Conservation (phyloP, 2,329 filamentous ascomycete species). For the Aureobasidium uvarum region DNA sequence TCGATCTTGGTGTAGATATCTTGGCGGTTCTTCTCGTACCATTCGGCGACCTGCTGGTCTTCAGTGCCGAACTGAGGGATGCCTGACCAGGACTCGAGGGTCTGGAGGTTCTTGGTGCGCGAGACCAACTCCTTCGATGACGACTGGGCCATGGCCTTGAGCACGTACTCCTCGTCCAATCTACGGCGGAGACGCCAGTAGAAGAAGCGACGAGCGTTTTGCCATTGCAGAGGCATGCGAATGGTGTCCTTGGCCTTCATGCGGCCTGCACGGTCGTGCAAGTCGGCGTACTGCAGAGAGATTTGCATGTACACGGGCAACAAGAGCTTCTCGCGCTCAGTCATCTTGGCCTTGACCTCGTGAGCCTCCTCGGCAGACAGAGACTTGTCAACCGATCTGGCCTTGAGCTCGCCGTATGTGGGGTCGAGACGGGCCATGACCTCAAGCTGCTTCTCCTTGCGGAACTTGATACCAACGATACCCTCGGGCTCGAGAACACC, state of each 20-base stretch:
- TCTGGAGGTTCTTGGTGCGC: slow-evolving; percentile 59
- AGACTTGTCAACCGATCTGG: slow-evolving; percentile 65
- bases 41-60: slow-evolving; percentile 81
- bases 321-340: slow-evolving; percentile 78
- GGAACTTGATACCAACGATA: slow-evolving; percentile 98
- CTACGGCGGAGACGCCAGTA: slow-evolving; percentile 98
- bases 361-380: slow-evolving; percentile 72
- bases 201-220: slow-evolving; percentile 91
- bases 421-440: slow-evolving; percentile 94
- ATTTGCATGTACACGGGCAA: slow-evolving; percentile 94
- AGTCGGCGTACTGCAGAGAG: slow-evolving; percentile 92
- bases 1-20: slow-evolving; percentile 80
- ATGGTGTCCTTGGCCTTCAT: slow-evolving; percentile 99
- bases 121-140: slow-evolving; percentile 45
- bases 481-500: slow-evolving; percentile 98
- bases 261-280: slow-evolving; percentile 93
- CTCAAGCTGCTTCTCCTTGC: slow-evolving; percentile 93
- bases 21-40: slow-evolving; percentile 96
- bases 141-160: slow-evolving; percentile 72
- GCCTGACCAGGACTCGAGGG: slow-evolving; percentile 79
- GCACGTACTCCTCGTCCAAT: slow-evolving; percentile 94
- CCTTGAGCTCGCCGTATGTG: slow-evolving; percentile 78
- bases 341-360: slow-evolving; percentile 80
- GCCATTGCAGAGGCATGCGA: slow-evolving; percentile 78
- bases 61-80: slow-evolving; percentile 73